Base-by-base conservation (phyloP, 2,329 filamentous ascomycete genomes). In the Cercospora sp. region DNA sequence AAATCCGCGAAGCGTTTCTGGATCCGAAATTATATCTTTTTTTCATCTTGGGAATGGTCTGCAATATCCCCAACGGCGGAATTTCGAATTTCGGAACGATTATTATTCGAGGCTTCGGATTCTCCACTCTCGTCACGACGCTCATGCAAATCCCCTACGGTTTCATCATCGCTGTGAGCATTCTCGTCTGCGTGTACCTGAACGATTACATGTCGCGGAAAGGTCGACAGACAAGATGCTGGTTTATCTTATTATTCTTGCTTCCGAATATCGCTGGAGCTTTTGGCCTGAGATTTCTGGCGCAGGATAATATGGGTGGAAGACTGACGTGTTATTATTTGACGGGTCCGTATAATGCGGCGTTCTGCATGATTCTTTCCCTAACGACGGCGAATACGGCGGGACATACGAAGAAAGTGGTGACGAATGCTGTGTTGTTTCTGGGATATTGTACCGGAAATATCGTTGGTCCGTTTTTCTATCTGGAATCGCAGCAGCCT, bases 371-470 rank as follows among this genome's bases (percentile, higher is more conserved):
- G 60, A 78, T 86, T 2, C 76, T 85, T 0, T 82, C 81, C 1
- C 80, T 85, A 67, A 82, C 82, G 51, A 84, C 83, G 0, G 82
- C 82, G 42, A 86, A 86, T 71, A 83, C 82, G 0, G 82, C 80
- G 0, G 87, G 87, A 0, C 86, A 88, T 69, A 88, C 86, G 1
- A 89, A 89, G 75, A 88, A 90, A 74, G 86, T 89, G 57, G 84
- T 89, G 28, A 87, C 87, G n/a, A 88, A 87, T 23, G 87, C 85
- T 1, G 83, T 87, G 66, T 80, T 88, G 2, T 89, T 87, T 78
- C 80, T 89, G 9, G 86, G 86, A 0, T 72, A 72, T 28, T 69
- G 67, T 36, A 73, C 68, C 3, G 87, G 87, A 5, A 89, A 89
- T 72, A 87, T 89, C 51, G 84, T 55, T 12, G 85, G 87, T 0